Base-by-base conservation (phyloP, 805 yeast genomes). In the Diddensiella caesifluorescens region DNA sequence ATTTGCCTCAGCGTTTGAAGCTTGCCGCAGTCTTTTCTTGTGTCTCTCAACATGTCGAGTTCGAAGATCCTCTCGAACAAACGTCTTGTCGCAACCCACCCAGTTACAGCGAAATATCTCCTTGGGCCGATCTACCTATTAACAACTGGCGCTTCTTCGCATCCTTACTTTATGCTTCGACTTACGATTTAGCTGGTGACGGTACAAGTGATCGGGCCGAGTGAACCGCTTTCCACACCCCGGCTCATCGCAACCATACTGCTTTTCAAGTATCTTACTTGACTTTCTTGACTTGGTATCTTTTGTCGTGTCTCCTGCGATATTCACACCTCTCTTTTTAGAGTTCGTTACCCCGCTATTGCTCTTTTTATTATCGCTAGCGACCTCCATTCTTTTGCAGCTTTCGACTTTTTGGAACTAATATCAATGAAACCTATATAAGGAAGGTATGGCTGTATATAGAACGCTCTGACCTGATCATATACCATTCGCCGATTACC, bases 61-160 rank as follows among this genome's bases (percentile, higher is more conserved):
- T 15, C 50, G 48, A 21, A 62, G 46, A 36, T 62, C 67, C 27
- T 61, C 64, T 2, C 67, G 51, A 6, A 62, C 67, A 58, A 62
- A 62, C 19, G 55, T 54, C 41, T 54, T 56, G 15, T 48, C 41
- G 38, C 67, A 62, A 7, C 56, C 62, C 3, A 53, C 54, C 59
- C 62, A 62, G 10, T 51, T 39, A 37, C 67, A 62, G 15, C 40
- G 40, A 38, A 47, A 61, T 10, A 62, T 62, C 35, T 58, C 52
- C 43, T 64, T 60, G n/a, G 68, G 67, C 3, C 50, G 19, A 35
- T 42, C 44, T 41, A 22, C 27, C 27, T 23, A 9, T 9, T 9
- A 23, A 23, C 27, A 9, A 25, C 10, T 25, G 10, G 27, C 12
- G 10, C 9, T 9, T 9, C 27, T 25, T 25, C 10, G 12, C 12